Conservation (phyloP, 1,284 basidiomycete species). For the Rhodotorula sp. region DNA sequence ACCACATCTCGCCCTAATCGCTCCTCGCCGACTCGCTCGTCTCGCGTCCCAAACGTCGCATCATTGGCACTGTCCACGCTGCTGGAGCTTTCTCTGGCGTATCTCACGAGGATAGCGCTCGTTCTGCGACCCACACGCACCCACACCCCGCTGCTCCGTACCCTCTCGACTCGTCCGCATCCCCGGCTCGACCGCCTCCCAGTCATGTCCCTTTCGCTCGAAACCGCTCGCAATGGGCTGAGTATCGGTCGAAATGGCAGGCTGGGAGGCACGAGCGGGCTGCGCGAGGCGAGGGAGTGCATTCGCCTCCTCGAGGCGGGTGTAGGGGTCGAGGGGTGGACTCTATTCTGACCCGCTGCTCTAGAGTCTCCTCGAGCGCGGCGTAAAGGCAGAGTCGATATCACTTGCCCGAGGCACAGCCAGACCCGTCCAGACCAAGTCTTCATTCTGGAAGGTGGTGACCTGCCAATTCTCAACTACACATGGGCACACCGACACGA, state of each 20-base stretch:
- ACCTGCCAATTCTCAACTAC: slow-evolving; percentile 3
- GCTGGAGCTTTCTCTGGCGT: too few species aligned
- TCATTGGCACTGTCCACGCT: slow-evolving; percentile 6
- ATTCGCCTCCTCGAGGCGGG: not conserved
- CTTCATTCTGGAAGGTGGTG: slow-evolving; percentile 12
- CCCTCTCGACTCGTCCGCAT: not conserved
- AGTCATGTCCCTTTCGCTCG: not conserved
- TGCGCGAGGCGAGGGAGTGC: not conserved
- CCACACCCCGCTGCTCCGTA: not conserved
- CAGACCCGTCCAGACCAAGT: slow-evolving; percentile 11
- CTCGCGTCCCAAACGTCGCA: not conserved
- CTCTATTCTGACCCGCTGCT: slow-evolving; percentile 14
- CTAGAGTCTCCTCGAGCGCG: not conserved
- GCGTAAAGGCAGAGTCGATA: slow-evolving; percentile 37
- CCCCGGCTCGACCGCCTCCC: not conserved
- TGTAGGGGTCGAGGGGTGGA: not conserved
- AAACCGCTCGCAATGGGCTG: not conserved
- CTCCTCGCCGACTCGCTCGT: not conserved
- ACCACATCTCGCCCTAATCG: not conserved
- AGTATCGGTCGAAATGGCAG: too few species aligned
- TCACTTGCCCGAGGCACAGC: not conserved
- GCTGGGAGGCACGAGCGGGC: too few species aligned
- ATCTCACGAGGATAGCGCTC: not conserved
- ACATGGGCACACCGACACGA: slow-evolving; percentile 14
- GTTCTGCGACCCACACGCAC: slow-evolving; percentile 2